Base-by-base conservation (phyloP, 352 stramenopile species). In the Pilasporangium apinafurcum region DNA sequence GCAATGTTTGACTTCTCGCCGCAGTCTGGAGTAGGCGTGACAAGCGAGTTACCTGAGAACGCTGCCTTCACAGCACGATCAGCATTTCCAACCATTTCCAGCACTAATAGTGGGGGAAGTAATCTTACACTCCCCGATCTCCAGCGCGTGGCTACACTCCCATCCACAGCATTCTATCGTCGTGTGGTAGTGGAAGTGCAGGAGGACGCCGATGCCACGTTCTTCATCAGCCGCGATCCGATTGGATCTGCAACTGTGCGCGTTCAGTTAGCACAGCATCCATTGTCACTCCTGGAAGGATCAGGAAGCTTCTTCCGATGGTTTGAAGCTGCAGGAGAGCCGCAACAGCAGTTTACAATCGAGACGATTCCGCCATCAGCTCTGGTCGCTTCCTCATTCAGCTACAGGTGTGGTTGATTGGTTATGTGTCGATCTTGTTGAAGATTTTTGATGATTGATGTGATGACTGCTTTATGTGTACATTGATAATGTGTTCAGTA, bases 281-380 rank as follows among this genome's bases (percentile, higher is more conserved):
- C 21, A 32, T 18, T n/a, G n/a, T 12, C 32, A 32, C 29, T 65
- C 18, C 22, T 66, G 33, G 56, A 66, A 20, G 65, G 56, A 40
- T 41, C 62, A 1, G 36, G 68, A 32, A 55, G 59, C 0, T 86
- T 81, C 50, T 86, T 83, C 47, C 64, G 53, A 4, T 71, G 55
- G 54, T 78, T 69, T 13, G 53, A 65, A 24, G 34, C 60, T 8
- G 20, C 24, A 4, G 70, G 68, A 16, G 31, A 20, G 14, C 47
- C 55, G 36, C 31, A 52, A 18, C 65, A 83, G 35, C 70, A 75
- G 28, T 89, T 89, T 51, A 85, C 73, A 14, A 48, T 57, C 28
- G 66, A 86, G 37, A 83, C 74, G 10, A 65, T 84, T 28, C 77
- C 77, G 16, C 66, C 69, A 12, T 17, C 53, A 7, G 57, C 44